A percentile compares a stretch with the other conserved stretches of the same genome.
Conservation (phyloP, 352 stramenopile genomes). For the Achlya hypogyna region DNA sequence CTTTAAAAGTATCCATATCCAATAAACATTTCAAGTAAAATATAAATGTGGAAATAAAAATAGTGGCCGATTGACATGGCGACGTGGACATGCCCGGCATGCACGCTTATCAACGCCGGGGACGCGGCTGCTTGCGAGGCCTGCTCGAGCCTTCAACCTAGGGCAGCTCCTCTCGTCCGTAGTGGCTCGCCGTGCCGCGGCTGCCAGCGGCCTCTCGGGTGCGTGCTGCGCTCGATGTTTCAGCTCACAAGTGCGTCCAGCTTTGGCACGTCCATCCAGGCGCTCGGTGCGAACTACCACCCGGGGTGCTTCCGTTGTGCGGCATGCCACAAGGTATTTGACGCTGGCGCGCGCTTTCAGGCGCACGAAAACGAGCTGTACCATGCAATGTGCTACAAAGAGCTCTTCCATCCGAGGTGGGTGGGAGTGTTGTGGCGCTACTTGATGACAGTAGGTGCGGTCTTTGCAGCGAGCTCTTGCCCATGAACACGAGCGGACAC, state of each 20-base stretch:
- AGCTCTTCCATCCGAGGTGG: conserved; percentile 51
- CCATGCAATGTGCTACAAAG: conserved; percentile 51
- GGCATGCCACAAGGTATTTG: conserved; percentile 33
- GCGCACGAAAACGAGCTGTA: conserved; percentile 54
- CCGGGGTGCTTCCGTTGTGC: conserved; percentile 41
- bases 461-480: conserved; percentile 51
- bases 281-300: conserved; percentile 36
- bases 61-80: neutral
- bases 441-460: conserved; percentile 32
- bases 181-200: conserved; percentile 22
- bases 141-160: neutral
- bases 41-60: neutral
- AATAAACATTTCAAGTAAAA: neutral
- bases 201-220: conserved; percentile 13
- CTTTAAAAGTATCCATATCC: neutral
- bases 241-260: conserved; percentile 17
- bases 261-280: conserved; percentile 21
- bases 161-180: conserved; percentile 24
- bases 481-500: conserved; percentile 35
- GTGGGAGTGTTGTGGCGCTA: neutral
- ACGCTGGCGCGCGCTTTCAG: conserved; percentile 32
- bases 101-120: conserved; percentile 31
- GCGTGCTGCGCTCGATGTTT: too few species aligned
- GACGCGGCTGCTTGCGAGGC: conserved; percentile 18
- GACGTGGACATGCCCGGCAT: conserved; percentile 29